Conservation (phyloP, 345 rosid genomes). For the Bruguiera parviflora region DNA sequence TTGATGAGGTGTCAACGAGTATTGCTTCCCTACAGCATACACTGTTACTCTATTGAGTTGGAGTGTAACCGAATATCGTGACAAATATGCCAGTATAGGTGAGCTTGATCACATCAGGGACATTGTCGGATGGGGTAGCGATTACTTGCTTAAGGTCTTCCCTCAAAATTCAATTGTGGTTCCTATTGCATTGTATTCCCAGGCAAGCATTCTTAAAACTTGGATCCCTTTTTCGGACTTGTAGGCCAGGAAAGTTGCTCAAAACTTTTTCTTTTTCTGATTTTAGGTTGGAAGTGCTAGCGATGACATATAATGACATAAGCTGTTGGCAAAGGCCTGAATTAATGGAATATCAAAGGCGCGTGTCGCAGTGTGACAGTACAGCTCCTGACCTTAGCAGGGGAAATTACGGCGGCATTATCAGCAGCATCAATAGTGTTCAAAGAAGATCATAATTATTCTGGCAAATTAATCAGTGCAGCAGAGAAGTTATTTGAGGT, state of each 20-base stretch:
- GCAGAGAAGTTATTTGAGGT: constrained; percentile 40
- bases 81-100: constrained; percentile 43
- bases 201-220: constrained; percentile 35
- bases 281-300: constrained; percentile 48
- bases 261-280: constrained; percentile 1
- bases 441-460: constrained; percentile 38
- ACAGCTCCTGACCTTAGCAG: constrained; percentile 53
- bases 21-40: constrained; percentile 61
- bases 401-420: constrained; percentile 52
- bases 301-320: constrained; percentile 30
- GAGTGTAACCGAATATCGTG: constrained; percentile 58
- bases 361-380: constrained; percentile 37
- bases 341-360: constrained; percentile 50
- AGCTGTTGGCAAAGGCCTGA: constrained; percentile 73
- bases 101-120: constrained; percentile 62
- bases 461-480: constrained; percentile 21
- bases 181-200: constrained; percentile 41
- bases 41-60: constrained; percentile 57
- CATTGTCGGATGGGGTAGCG: constrained; percentile 55
- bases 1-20: constrained; percentile 64
- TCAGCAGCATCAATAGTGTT: constrained; percentile 61
- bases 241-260: not conserved
- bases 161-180: constrained; percentile 26
- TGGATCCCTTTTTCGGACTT: too few species aligned
- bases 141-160: constrained; percentile 53